Evolutionary conservation across 441 rosid species (phyloP).

Genomic region (Eruca vesicaria): DNA sequence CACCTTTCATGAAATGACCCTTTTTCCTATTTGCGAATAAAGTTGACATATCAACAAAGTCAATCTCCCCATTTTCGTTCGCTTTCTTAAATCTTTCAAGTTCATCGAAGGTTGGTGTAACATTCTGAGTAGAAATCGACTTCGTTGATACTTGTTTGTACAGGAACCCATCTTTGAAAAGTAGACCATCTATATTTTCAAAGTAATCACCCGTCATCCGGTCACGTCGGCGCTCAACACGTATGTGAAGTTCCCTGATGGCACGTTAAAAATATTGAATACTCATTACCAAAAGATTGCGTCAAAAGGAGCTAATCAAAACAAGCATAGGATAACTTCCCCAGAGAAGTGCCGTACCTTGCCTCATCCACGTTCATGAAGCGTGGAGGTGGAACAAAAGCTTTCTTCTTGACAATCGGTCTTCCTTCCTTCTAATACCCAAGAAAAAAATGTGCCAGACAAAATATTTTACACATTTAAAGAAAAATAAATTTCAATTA

Average conservation of each 20-base stretch:
- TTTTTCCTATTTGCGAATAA: conserved; percentile 80
- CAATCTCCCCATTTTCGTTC: conserved; percentile 65
- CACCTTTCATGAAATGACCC: conserved; percentile 89
- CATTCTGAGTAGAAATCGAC: conserved; percentile 63
- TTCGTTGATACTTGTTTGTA: conserved; percentile 75
- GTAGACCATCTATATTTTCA: conserved; percentile 63
- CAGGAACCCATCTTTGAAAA: conserved; percentile 83
- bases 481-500: background rate
- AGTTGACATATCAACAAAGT: conserved; percentile 61
- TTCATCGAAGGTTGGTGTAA: conserved; percentile 84
- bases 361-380: conserved; percentile 90
- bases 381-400: conserved; percentile 86
- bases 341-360: conserved; percentile 41
- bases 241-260: conserved; percentile 75
- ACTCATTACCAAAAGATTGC: background rate
- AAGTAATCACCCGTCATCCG: conserved; percentile 78
- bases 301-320: background rate
- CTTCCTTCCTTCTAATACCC: conserved; percentile 57
- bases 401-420: conserved; percentile 72
- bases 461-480: background rate
- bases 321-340: background rate
- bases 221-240: conserved; percentile 78
- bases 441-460: background rate
- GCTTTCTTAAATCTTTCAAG: conserved; percentile 76
- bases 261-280: background rate